These are phyloP conservation scores for Saturnispora besseyi DNA, from an alignment of 805 yeast species.

Conservation along the genomic window DNA sequence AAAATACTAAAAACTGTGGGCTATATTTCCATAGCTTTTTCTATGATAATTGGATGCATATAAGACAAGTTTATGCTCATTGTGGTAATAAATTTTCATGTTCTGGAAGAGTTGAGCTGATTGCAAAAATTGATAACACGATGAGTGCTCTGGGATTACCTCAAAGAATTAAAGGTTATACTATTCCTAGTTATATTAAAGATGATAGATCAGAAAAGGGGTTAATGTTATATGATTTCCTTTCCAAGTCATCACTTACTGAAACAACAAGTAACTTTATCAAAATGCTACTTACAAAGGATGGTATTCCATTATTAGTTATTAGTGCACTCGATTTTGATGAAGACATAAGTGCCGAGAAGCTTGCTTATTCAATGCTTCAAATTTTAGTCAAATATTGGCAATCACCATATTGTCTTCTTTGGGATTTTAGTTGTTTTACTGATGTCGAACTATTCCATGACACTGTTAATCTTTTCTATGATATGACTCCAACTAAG, in stretches of 20 bases:
- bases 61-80: conserved; percentile 20
- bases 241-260: conserved; percentile 55
- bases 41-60: conserved; percentile 38
- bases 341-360: conserved; percentile 35
- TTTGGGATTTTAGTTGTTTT: conserved; percentile 64
- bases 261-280: conserved; percentile 43
- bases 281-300: conserved; percentile 57
- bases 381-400: conserved; percentile 64
- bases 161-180: conserved; percentile 42
- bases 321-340: conserved; percentile 34
- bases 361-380: conserved; percentile 48
- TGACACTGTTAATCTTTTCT: conserved; percentile 13
- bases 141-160: conserved; percentile 53
- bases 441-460: conserved; percentile 10
- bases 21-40: conserved; percentile 37
- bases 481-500: conserved; percentile 38
- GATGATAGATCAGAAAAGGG: conserved; percentile 39
- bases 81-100: conserved; percentile 10
- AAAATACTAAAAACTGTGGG: conserved; percentile 1
- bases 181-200: conserved; percentile 45
- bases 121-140: conserved; percentile 37
- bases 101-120: conserved; percentile 20
- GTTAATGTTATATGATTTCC: conserved; percentile 56
- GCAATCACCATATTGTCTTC: conserved; percentile 54
- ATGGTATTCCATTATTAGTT: conserved; percentile 64